Evolutionary conservation across 1,139 yeast genomes (phyloP).

Genomic region (Pichia sp.): DNA sequence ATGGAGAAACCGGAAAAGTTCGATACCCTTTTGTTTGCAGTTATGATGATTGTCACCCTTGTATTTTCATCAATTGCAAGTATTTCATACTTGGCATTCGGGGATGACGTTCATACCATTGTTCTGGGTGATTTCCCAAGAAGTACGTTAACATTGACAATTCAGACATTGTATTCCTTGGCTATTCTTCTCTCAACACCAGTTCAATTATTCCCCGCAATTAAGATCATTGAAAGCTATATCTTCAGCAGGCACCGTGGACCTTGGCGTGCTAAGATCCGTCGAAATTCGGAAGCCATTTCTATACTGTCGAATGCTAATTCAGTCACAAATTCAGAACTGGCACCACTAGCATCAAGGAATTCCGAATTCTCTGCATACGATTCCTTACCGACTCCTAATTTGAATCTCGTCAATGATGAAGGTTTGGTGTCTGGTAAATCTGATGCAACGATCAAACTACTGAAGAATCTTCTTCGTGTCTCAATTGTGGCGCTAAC

Average conservation of each 20-base stretch:
- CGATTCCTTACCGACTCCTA: slow-evolving; percentile 4
- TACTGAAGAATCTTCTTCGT: slow-evolving; percentile 78
- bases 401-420: slow-evolving; percentile 17
- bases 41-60: slow-evolving; percentile 67
- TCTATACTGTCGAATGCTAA: slow-evolving; percentile 3
- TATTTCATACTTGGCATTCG: slow-evolving; percentile 80
- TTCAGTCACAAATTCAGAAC: neutral
- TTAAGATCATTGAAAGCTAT: slow-evolving; percentile 68
- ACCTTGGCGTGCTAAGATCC: slow-evolving; percentile 23
- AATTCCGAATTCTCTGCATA: neutral
- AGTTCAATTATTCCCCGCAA: slow-evolving; percentile 84
- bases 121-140: slow-evolving; percentile 83
- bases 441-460: slow-evolving; percentile 58
- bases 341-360: neutral
- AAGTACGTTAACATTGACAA: slow-evolving; percentile 53
- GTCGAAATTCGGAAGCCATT: slow-evolving; percentile 24
- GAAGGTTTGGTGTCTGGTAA: slow-evolving; percentile 51
- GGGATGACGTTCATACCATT: slow-evolving; percentile 75
- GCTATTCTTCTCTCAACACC: slow-evolving; percentile 92
- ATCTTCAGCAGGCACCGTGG: slow-evolving; percentile 39
- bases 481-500: slow-evolving; percentile 56
- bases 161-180: slow-evolving; percentile 75
- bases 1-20: slow-evolving; percentile 81
- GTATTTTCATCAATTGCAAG: slow-evolving; percentile 75
- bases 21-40: slow-evolving; percentile 60